Conservation (phyloP, 1,139 yeast genomes). For the Kodamaea suecica region DNA sequence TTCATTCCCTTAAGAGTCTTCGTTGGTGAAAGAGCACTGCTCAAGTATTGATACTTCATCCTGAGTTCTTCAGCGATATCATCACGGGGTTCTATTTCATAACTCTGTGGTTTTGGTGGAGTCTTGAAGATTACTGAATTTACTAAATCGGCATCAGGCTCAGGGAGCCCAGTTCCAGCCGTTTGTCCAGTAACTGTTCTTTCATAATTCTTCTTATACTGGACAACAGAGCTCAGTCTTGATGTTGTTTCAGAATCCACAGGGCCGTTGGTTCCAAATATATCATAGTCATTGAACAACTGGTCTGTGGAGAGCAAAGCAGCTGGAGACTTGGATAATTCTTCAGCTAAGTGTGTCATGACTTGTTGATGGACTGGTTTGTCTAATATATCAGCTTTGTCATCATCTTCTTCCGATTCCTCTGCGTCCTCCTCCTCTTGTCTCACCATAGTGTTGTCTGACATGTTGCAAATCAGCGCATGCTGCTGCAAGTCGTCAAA, state of each 20-base stretch:
- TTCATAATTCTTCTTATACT: slow-evolving; percentile 1
- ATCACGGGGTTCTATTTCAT: slow-evolving; percentile 11
- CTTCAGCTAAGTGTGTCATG: slow-evolving; percentile 34
- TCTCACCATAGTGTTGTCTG: slow-evolving; percentile 22
- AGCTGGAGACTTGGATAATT: slow-evolving; percentile 34
- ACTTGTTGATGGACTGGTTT: slow-evolving; percentile 6
- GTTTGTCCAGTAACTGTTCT: slow-evolving; percentile 1
- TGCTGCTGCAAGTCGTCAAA: slow-evolving; percentile 37
- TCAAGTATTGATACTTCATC: slow-evolving; percentile 15
- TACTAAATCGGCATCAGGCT: slow-evolving; percentile 36
- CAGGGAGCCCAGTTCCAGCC: slow-evolving; percentile 24
- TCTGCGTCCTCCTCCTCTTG: slow-evolving; percentile 8
- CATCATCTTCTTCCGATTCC: slow-evolving; percentile 6
- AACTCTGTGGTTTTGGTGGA: slow-evolving; percentile 20
- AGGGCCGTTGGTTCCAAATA: slow-evolving; percentile 13
- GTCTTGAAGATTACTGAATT: slow-evolving; percentile 23
- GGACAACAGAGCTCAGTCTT: slow-evolving; percentile 16
- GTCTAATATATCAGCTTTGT: not conserved
- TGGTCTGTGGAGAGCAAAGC: slow-evolving; percentile 36
- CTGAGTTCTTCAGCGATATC: slow-evolving; percentile 14
- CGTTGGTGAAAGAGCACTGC: slow-evolving; percentile 5
- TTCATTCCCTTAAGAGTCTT: not conserved
- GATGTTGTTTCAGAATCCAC: slow-evolving; percentile 13
- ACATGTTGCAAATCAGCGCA: slow-evolving; percentile 40
- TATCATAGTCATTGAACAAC: slow-evolving; percentile 34